Conservation (phyloP, 1,139 yeast genomes). For the Wickerhamomyces sp. region DNA sequence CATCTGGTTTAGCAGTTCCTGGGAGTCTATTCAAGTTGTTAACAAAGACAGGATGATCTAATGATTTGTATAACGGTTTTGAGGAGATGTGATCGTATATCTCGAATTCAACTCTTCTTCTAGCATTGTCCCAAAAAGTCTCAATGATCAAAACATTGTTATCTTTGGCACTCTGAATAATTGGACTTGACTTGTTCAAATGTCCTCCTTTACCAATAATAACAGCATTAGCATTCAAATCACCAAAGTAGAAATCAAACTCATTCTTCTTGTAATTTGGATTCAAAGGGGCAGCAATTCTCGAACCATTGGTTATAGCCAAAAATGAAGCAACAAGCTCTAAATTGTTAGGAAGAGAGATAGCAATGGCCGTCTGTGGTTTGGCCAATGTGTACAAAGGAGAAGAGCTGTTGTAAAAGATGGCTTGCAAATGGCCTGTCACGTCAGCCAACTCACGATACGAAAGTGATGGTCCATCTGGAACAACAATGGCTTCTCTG, state of each 20-base stretch:
- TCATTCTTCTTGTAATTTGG: constrained; percentile 55
- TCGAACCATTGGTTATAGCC: constrained; percentile 48
- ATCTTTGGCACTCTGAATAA: constrained; percentile 46
- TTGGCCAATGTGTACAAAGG: constrained; percentile 30
- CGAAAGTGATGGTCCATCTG: constrained; percentile 33
- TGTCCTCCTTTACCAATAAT: constrained; percentile 50
- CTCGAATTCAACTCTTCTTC: constrained; percentile 37
- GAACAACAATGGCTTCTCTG: constrained; percentile 35
- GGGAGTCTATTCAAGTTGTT: constrained; percentile 31
- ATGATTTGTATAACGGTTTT: constrained; percentile 28
- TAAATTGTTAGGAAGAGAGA: constrained; percentile 53
- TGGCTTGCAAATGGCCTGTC: constrained; percentile 39
- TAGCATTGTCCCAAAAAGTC: constrained; percentile 37
- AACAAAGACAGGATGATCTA: constrained; percentile 25
- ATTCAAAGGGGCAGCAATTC: constrained; percentile 63
- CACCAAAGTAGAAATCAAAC: constrained; percentile 58
- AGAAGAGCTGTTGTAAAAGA: constrained; percentile 34
- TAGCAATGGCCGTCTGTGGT: constrained; percentile 47
- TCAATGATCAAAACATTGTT: constrained; percentile 46
- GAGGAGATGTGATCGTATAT: constrained; percentile 30
- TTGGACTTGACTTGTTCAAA: constrained; percentile 31
- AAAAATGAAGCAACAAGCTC: constrained; percentile 53
- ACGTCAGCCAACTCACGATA: constrained; percentile 35
- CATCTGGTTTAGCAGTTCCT: constrained; percentile 39
- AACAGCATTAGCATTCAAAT: constrained; percentile 49